Conservation (phyloP, 768 basidiomycete genomes). For the Tylopilus subfusipes region DNA sequence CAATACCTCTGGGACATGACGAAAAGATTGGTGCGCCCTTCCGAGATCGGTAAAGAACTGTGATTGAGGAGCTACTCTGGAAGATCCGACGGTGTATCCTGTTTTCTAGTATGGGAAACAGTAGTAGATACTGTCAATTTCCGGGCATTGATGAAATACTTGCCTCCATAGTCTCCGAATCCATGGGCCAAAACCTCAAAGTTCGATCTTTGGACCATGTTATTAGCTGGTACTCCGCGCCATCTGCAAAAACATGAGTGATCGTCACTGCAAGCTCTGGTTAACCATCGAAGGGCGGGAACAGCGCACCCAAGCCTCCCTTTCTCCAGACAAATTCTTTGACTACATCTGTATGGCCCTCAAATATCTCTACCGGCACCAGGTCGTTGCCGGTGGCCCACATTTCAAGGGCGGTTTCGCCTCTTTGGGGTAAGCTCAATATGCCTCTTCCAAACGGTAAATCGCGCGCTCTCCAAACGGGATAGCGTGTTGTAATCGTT, state of each 20-base stretch:
- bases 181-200: constrained; percentile 87
- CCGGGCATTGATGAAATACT: constrained; percentile 3
- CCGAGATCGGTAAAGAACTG: constrained; percentile 19
- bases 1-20: constrained; percentile 47
- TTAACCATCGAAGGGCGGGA: not conserved
- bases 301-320: constrained; percentile 48
- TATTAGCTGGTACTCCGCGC: constrained; percentile 57
- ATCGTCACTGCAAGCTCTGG: not conserved
- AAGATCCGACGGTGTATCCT: constrained; percentile 38
- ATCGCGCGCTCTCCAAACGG: constrained; percentile 91
- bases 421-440: constrained; percentile 83
- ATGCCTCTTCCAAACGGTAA: constrained; percentile 91
- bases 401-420: constrained; percentile 82
- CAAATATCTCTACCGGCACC: constrained; percentile 66
- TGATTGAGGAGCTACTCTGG: constrained; percentile 24
- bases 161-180: constrained; percentile 66
- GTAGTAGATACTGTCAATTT: constrained; percentile 8
- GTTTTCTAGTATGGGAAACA: constrained; percentile 40
- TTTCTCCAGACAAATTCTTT: constrained; percentile 98
- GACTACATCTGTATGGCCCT: constrained; percentile 89
- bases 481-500: constrained; percentile 72
- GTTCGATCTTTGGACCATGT: constrained; percentile 91
- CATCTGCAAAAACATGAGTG: constrained; percentile 33
- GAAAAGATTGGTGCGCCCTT: constrained; percentile 44
- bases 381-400: constrained; percentile 43